phyloP scores from a whole-genome alignment of 2,329 filamentous ascomycete genomes.

The Beauveria caledonica region DNA sequence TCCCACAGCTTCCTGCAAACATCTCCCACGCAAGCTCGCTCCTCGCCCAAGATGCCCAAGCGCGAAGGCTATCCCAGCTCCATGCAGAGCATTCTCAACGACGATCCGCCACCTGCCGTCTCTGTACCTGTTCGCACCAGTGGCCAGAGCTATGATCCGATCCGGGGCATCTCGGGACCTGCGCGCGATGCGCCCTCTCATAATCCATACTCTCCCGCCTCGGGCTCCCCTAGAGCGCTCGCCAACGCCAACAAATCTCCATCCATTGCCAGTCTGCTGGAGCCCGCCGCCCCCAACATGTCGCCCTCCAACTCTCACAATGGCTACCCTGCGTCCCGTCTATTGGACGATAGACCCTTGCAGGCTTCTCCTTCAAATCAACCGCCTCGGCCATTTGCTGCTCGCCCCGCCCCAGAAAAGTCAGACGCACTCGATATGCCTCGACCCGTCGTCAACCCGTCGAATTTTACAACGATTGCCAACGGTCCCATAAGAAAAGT shows the following conservation, averaged over 20 bases:
- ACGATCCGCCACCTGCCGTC: constrained; percentile 36
- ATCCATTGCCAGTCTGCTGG: constrained; percentile 84
- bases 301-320: constrained; percentile 21
- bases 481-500: constrained; percentile 37
- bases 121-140: constrained; percentile 50
- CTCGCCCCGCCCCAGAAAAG: constrained; percentile 25
- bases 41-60: constrained; percentile 40
- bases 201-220: constrained; percentile 37
- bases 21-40: constrained; percentile 23
- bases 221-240: constrained; percentile 40
- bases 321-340: constrained; percentile 18
- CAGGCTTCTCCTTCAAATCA: constrained; percentile 37
- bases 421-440: constrained; percentile 28
- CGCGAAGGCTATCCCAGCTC: constrained; percentile 43
- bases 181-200: constrained; percentile 52
- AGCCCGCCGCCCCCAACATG: constrained; percentile 34
- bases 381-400: constrained; percentile 22
- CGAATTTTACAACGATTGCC: constrained; percentile 34
- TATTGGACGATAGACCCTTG: constrained; percentile 29
- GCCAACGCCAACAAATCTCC: constrained; percentile 52
- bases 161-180: constrained; percentile 62
- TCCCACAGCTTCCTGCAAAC: constrained; percentile 20
- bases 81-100: constrained; percentile 50
- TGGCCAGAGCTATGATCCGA: constrained; percentile 83
- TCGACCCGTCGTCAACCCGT: constrained; percentile 28